Percentiles rank a stretch among this genome's conserved stretches.
Conservation (phyloP, 2,329 filamentous ascomycete genomes). For the Colletotrichum falcatum region DNA sequence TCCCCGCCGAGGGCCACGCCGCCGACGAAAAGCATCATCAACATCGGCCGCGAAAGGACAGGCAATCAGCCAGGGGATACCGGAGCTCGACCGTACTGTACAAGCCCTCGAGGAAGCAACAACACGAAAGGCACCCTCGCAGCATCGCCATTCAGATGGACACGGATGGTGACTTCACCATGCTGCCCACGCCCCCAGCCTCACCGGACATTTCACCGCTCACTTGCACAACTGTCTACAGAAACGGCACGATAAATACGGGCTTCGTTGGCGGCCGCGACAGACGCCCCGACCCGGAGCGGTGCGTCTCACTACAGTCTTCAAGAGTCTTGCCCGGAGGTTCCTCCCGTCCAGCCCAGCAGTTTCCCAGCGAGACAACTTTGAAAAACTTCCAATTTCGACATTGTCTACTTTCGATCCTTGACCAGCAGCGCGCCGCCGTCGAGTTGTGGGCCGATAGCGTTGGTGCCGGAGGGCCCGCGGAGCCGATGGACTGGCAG, state of each 20-base stretch:
- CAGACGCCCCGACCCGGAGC: slow-evolving; percentile 1
- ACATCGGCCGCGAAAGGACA: background rate
- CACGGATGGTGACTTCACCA: slow-evolving; percentile 30
- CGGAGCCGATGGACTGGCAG: slow-evolving; percentile 47
- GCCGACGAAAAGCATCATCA: background rate
- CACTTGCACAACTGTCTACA: background rate
- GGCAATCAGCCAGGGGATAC: background rate
- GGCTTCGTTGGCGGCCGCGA: background rate
- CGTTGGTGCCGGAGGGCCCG: slow-evolving; percentile 37
- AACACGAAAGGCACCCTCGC: slow-evolving; percentile 2
- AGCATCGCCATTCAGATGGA: background rate
- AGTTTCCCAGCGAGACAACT: background rate
- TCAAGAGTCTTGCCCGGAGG: background rate
- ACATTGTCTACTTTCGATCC: slow-evolving; percentile 18
- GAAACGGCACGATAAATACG: background rate
- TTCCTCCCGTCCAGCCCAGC: background rate
- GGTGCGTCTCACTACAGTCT: background rate
- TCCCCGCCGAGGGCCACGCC: background rate
- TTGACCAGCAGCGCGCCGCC: slow-evolving; percentile 34
- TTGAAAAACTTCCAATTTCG: slow-evolving; percentile 31
- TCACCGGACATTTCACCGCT: background rate
- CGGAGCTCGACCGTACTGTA: background rate
- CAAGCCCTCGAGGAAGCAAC: background rate
- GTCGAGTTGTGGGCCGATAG: slow-evolving; percentile 42
- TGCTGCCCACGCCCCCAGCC: slow-evolving; percentile 24